Conservation (phyloP, 257 asterid species). For the Capsicum pubescens region DNA sequence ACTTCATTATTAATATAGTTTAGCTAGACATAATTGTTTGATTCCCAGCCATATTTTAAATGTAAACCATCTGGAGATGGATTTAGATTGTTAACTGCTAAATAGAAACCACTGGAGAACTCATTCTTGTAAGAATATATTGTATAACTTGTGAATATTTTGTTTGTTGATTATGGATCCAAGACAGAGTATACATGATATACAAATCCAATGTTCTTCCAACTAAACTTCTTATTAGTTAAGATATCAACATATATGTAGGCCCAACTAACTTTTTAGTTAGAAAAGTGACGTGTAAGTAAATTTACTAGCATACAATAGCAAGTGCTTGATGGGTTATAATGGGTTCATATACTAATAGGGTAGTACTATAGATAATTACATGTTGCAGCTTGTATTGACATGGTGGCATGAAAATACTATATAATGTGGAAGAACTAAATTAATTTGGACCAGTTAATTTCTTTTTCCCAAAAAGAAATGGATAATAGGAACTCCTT, state of each 20-base stretch:
- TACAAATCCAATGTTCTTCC: not conserved
- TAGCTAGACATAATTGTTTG: not conserved
- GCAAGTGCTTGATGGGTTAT: not conserved
- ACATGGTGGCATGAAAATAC: too few species aligned
- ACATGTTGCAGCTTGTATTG: too few species aligned
- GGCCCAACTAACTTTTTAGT: not conserved
- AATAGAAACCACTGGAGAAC: slow-evolving; percentile 1
- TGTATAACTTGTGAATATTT: not conserved
- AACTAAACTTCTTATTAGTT: not conserved
- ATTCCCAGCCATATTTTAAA: not conserved
- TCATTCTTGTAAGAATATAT: not conserved
- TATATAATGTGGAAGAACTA: too few species aligned
- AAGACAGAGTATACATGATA: not conserved
- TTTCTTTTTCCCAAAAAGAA: too few species aligned
- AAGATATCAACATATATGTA: not conserved
- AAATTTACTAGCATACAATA: not conserved
- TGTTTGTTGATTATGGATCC: not conserved
- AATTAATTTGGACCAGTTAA: too few species aligned
- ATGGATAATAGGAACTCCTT: too few species aligned
- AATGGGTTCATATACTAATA: not conserved
- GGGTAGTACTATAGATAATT: too few species aligned
- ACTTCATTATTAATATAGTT: not conserved
- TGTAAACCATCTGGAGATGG: not conserved
- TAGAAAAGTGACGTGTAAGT: not conserved
- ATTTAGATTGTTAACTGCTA: not conserved